Base-by-base conservation (phyloP, 1,284 basidiomycete genomes). In the Cystobasidiaceae sp. region DNA sequence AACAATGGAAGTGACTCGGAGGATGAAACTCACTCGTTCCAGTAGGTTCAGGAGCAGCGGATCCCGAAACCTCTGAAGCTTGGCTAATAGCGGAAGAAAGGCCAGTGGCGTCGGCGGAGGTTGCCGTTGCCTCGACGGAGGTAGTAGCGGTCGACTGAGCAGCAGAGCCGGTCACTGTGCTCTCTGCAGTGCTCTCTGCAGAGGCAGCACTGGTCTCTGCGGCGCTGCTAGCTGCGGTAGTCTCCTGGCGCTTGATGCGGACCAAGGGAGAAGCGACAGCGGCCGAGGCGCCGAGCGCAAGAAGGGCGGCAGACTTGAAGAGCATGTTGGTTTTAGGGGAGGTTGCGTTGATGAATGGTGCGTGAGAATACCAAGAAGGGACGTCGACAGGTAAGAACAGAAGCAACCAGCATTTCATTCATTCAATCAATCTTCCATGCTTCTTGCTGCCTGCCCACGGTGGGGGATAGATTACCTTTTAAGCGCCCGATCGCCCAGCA, bases 211-310 rank as follows among this genome's bases (percentile, higher is more conserved):
- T 66, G 34, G 66, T 59, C 33, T 64, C 67, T 27, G 69, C 52
- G 21, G 66, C 67, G 23, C 66, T n/a, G n/a, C n/a, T 70, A 1
- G 56, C 62, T 70, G 77, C 76, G 21, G 77, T 55, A 13, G 46
- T 64, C 11, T 64, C 61, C 49, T 64, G 61, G 30, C 61, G 37
- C 33, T 43, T 45, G 37, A 43, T 28, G 21, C 41, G 37, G 21
- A 48, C 32, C 19, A 64, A 27, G 30, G 61, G 61, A 37, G 61
- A 56, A 32, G 61, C 61, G 17, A 64, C 32, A 33, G 25, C 61
- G 43, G 61, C 51, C 23, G 61, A 64, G 25, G 58, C 58, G 51
- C 61, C 61, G 45, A 64, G 61, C 7, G 61, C 61, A 8, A 64
- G 52, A 32, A 55, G 8, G 15, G 61, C 51, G n/a, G 61, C 32